Percentiles rank a stretch among this genome's conserved stretches.
phyloP scores from a whole-genome alignment of 176 grass and related monocot genomes.

The Triticum timopheevii region DNA sequence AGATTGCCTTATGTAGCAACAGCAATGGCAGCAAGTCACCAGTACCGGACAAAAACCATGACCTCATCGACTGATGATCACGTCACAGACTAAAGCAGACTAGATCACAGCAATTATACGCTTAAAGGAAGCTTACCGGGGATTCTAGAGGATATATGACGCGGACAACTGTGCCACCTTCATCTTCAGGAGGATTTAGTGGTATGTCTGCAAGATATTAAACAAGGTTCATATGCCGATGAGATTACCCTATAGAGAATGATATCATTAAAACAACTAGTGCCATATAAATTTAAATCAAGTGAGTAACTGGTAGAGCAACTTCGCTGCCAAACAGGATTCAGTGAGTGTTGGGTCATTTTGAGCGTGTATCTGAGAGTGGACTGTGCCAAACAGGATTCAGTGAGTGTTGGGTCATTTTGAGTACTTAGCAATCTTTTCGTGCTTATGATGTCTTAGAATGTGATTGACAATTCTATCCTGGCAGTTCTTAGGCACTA shows the following conservation, averaged over 20 bases:
- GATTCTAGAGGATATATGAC: conserved; percentile 78
- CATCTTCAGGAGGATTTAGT: conserved; percentile 67
- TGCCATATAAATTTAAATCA: neutral
- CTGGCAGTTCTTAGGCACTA: neutral
- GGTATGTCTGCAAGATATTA: conserved; percentile 53
- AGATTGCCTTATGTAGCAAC: neutral
- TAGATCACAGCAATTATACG: too few species aligned
- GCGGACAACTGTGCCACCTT: conserved; percentile 60
- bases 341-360: neutral
- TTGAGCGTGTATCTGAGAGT: neutral
- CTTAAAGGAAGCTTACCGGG: conserved; percentile 47
- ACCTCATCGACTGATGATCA: neutral
- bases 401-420: neutral
- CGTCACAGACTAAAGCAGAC: neutral
- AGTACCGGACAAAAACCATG: conserved; percentile 4
- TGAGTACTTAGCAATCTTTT: neutral
- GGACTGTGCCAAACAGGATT: neutral
- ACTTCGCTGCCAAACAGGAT: neutral
- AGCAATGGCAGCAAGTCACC: neutral
- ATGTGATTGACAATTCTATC: neutral
- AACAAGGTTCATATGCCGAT: neutral
- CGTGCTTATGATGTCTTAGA: neutral
- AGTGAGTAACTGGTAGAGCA: conserved; percentile 1
- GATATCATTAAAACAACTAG: neutral
- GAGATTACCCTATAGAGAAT: neutral